Base-by-base conservation (phyloP, 2,329 filamentous ascomycete genomes). In the Paraphaeosphaeria sporulosa region DNA sequence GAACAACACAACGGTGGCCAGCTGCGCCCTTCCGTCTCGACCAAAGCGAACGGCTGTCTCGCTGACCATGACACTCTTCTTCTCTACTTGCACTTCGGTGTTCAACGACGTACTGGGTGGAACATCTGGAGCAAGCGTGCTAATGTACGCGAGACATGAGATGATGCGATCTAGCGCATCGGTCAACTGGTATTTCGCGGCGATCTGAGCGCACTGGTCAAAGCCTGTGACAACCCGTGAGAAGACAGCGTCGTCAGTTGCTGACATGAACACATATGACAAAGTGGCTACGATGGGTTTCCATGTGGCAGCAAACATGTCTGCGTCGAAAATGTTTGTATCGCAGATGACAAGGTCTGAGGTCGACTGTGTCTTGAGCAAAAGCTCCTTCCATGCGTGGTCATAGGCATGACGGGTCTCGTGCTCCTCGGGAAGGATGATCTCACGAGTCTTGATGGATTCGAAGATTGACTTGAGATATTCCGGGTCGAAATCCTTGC, bases 181-280 rank as follows among this genome's bases (percentile, higher is more conserved):
- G 0, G 86, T 91, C 69, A 96, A 85, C 13, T 86, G 87, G 77
- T 97, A 94, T 71, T 89, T 91, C 8, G 92, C 89, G 6, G 95
- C 94, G 66, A 99, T 96, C 61, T 92, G 90, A 19, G 95, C 94
- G 76, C 94, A 98, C 77, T 99, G 94, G 70, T 97, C 93, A 72
- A 99, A 99, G 1, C 95, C 95, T 50, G 92, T 92, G 30, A 98
- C 93, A 19, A 99, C 91, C 61, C 95, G 88, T 38, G 92, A 92
- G 75, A 97, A 99, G 3, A 99, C 95, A 0, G 94, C 88, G 76
- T 99, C 95, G 72, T 99, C 96, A 0, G 93, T 96, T 17, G 96
- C 96, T 38, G 94, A 98, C 90, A 98, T 96, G 81, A 99, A 99
- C 3, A 99, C 95, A 74, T 98, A 99, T 13, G 95, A 96, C 57